Evolutionary conservation across 768 basidiomycete genomes (phyloP), one percentile per base, ranked within the genome.

Genomic region (Tremella fuciformis): DNA sequence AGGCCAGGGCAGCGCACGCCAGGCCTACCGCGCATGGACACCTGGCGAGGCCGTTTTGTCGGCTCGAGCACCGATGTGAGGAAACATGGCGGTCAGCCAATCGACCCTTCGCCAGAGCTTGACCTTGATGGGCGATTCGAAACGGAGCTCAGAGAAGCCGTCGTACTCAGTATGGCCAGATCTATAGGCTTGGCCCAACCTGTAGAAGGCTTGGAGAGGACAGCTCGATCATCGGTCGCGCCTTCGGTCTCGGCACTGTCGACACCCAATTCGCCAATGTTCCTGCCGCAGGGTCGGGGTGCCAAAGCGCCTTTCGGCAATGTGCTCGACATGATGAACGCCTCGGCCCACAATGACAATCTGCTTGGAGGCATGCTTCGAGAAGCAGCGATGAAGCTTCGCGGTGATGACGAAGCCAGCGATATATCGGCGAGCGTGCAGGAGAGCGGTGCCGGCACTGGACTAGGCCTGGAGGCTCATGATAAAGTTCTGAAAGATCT

Each of bases 81-180:
- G 11, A 53, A 48, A 42, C 54, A 59, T 7, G 44, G 66, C 19
- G 67, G 65, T 21, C 44, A 58, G 2, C 50, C 59, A 0, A 42
- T 66, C 0, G 61, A 59, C 1, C 48, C 50, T 11, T 57, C 63
- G 1, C 48, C 57, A 13, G 56, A 53, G 8, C 22, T 24, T 34
- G 56, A 46, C 1, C 59, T 66, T 34, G 64, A 70, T 8, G 51
- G 38, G 19, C 25, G 21, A 8, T 52, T 52, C 51, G 61, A 67
- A 34, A 59, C 50, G 65, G 91, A 98, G 74, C 83, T 98, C n/a
- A 84, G 90, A 37, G 90, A 92, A 65, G 92, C 90, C 65, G 93
- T 99, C 29, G 92, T 98, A 91, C 88, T 88, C 0, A 94, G 91
- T 75, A 93, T 99, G 60, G 92, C 94, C 0, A 93, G 94, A 75